These are phyloP conservation scores for Canavalia ensiformis DNA, from an alignment of 306 rosid genomes.

Conservation along the genomic window DNA sequence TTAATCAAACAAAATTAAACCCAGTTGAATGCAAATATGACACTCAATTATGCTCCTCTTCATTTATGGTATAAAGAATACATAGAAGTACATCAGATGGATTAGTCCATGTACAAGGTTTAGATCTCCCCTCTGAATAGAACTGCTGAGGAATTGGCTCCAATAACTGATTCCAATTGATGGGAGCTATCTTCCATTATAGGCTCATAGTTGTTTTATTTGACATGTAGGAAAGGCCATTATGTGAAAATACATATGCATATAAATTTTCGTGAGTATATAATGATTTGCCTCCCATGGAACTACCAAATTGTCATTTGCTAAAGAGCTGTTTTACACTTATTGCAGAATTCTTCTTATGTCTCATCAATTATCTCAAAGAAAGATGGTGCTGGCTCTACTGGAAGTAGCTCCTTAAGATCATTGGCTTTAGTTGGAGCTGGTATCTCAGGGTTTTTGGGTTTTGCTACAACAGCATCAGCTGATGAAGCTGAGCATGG, in stretches of 20 bases:
- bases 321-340: slow-evolving; percentile 34
- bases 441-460: slow-evolving; percentile 77
- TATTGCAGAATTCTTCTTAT: slow-evolving; percentile 63
- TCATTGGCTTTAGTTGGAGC: slow-evolving; percentile 93
- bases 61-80: background rate
- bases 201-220: slow-evolving; percentile 14
- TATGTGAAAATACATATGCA: background rate
- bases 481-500: slow-evolving; percentile 99
- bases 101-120: background rate
- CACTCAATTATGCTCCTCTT: background rate
- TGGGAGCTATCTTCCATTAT: slow-evolving; percentile 36
- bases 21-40: background rate
- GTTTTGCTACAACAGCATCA: slow-evolving; percentile 83
- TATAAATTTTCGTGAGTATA: background rate
- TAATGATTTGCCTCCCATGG: slow-evolving; percentile 9
- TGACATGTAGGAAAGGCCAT: slow-evolving; percentile 9
- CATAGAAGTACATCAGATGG: background rate
- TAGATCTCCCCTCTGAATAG: slow-evolving; percentile 4
- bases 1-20: slow-evolving; percentile 5
- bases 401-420: slow-evolving; percentile 73
- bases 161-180: slow-evolving; percentile 13
- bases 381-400: slow-evolving; percentile 67
- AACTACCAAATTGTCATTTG: background rate
- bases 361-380: slow-evolving; percentile 65
- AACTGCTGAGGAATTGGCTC: background rate